Base-by-base conservation (phyloP, 768 basidiomycete genomes). In the Trametes sanguinea region DNA sequence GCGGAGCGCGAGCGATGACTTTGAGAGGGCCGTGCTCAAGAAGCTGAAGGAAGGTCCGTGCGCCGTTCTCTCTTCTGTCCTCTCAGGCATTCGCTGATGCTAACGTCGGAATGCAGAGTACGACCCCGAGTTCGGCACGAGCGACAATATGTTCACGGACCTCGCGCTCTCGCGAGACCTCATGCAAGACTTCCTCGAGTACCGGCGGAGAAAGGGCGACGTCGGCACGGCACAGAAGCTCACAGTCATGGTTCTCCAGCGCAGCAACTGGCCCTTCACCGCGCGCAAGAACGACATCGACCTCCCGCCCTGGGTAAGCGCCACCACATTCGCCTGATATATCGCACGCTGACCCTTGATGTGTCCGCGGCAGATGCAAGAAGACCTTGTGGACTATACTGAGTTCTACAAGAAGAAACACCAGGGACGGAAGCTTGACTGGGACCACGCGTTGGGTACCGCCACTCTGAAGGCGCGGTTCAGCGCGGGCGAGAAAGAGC, bases 131-230 rank as follows among this genome's bases (percentile, higher is more conserved):
- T 98, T 98, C 69, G 91, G 89, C 7, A 90, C 90, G 77, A 94
- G 94, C 52, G 92, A 94, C 68, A 86, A 93, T 43, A 96, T 98
- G 96, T 96, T 98, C 78, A 94, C 87, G 62, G 95, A 96, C 69
- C 77, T 96, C 3, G 83, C 85, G 0, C 76, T 93, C 16, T 95
- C 93, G 1, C 75, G 85, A 54, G 93, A 95, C 59, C 71, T 85
- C 22, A 84, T 93, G 81, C 71, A 73, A 0, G 88, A 89, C 62
- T 92, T 86, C 74, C 81, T 86, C 60, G 68, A 75, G 30, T 80
- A 82, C 66, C 67, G 82, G 39, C 51, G 72, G 9, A 66, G 74
- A 55, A 32, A 65, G 65, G 64, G 62, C 33, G 60, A 62, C 71
- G 65, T 29, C 16, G 66, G 37, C 11, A 42, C 75, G 0, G 79